Base-by-base conservation (phyloP, 768 basidiomycete genomes). In the Podaxis sp. region DNA sequence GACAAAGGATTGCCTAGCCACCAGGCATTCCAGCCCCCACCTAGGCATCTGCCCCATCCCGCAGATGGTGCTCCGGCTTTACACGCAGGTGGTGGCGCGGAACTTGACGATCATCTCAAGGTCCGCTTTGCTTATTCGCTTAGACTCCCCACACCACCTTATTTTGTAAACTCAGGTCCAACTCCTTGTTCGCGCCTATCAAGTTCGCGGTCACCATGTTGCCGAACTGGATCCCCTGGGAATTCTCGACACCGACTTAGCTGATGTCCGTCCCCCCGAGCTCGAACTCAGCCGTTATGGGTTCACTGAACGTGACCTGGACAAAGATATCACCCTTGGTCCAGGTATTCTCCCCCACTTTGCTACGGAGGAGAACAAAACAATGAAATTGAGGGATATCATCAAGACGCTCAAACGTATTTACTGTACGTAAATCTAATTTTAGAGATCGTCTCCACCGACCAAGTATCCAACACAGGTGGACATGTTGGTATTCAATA, bases 341-440 rank as follows among this genome's bases (percentile, higher is more conserved):
- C 94, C 96, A 6, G 96, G 96, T 70, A 99, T 99, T 70, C 82
- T 99, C 2, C 96, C 97, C 24, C 89, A 96, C 72, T 99, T 98
- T 74, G 91, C 91, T 2, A 93, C 86, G 3, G 90, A 89, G 56
- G 94, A 95, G 64, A 82, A 85, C 52, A 90, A 88, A 74, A 86
- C 91, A 40, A 93, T 99, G 93, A 86, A 89, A 17, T 78, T 99
- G 30, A 79, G 93, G 17, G 95, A 99, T 62, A 93, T 99, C 70
- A 94, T 99, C 74, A 88, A 90, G 66, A 84, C 91, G 1, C 87
- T 93, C 77, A 90, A 89, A 77, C 87, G 91, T 58, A 95, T 99
- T 64, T 99, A 99, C 76, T 99, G 97, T 95, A 71, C 71, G 91
- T 80, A 40, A 2, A 30, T 64, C 56, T 59, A 57, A 20, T 60